Percentiles rank a stretch among this genome's conserved stretches.
These are phyloP conservation scores for Chimonanthus praecox DNA, from an alignment of 164 flowering plant species.

Conservation along the genomic window DNA sequence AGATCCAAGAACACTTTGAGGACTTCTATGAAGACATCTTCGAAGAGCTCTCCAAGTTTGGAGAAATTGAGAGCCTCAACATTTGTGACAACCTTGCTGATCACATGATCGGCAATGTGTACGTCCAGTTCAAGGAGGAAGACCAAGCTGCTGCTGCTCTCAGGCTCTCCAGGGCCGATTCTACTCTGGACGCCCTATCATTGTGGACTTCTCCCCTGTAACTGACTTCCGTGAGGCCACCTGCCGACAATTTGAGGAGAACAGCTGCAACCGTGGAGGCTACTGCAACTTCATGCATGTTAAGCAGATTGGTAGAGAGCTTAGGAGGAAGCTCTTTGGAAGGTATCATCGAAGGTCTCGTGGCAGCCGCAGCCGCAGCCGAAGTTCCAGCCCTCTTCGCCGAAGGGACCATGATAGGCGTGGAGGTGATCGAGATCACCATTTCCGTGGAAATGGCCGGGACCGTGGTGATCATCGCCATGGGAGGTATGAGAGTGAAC, in stretches of 20 bases:
- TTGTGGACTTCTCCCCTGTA: slow-evolving; percentile 73
- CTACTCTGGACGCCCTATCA: slow-evolving; percentile 80
- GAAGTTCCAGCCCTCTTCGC: slow-evolving; percentile 41
- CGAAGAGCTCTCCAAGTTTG: slow-evolving; percentile 70
- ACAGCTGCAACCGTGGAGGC: slow-evolving; percentile 70
- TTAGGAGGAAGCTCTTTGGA: slow-evolving; percentile 58
- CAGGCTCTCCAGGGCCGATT: slow-evolving; percentile 56
- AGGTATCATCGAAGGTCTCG: slow-evolving; percentile 29
- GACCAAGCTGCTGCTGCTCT: slow-evolving; percentile 74
- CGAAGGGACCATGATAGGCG: slow-evolving; percentile 33
- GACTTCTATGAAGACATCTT: slow-evolving; percentile 69
- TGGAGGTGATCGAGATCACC: slow-evolving; percentile 23
- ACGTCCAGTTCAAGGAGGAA: slow-evolving; percentile 80
- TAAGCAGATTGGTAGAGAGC: slow-evolving; percentile 54
- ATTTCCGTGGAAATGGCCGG: slow-evolving; percentile 30
- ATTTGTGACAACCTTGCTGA: slow-evolving; percentile 76
- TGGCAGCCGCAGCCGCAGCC: slow-evolving; percentile 44
- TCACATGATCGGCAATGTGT: slow-evolving; percentile 86
- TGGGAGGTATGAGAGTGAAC: slow-evolving; percentile 31
- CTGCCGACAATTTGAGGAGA: slow-evolving; percentile 73
- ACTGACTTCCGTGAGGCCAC: slow-evolving; percentile 75
- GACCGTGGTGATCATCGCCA: slow-evolving; percentile 26
- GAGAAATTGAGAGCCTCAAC: slow-evolving; percentile 72
- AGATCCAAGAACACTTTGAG: slow-evolving; percentile 59
- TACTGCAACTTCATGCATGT: slow-evolving; percentile 81